These are phyloP conservation scores for Botrytis tulipae DNA, from an alignment of 2,329 filamentous ascomycete genomes.

Conservation along the genomic window DNA sequence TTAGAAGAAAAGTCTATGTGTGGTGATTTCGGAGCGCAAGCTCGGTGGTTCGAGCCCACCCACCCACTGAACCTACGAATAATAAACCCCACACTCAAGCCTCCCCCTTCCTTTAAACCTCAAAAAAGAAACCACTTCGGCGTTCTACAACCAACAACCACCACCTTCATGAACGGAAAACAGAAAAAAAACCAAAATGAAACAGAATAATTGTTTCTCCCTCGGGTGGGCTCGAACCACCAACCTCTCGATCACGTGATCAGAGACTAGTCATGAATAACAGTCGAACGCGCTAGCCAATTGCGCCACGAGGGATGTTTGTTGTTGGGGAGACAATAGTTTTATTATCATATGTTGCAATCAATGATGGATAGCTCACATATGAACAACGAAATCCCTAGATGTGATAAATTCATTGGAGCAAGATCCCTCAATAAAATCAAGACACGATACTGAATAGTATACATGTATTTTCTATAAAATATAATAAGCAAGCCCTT, in stretches of 20 bases:
- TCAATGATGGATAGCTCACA: too few species aligned
- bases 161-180: accelerated
- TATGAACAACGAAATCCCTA: neutral
- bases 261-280: neutral
- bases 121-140: neutral
- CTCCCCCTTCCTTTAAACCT: neutral
- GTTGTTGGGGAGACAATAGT: accelerated
- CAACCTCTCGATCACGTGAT: constrained; percentile 10
- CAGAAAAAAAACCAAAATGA: accelerated
- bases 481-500: neutral
- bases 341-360: too few species aligned
- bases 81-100: neutral
- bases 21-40: neutral
- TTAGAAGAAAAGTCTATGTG: too few species aligned
- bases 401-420: neutral
- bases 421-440: neutral
- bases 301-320: constrained; percentile 11
- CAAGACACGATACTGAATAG: neutral
- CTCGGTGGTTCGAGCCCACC: neutral
- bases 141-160: neutral
- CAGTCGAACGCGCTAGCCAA: constrained; percentile 20
- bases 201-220: neutral
- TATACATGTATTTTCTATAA: neutral
- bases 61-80: neutral
- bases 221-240: constrained; percentile 16